Conservation (phyloP, 495 filamentous ascomycete genomes). For the Aspergillus panamensis region DNA sequence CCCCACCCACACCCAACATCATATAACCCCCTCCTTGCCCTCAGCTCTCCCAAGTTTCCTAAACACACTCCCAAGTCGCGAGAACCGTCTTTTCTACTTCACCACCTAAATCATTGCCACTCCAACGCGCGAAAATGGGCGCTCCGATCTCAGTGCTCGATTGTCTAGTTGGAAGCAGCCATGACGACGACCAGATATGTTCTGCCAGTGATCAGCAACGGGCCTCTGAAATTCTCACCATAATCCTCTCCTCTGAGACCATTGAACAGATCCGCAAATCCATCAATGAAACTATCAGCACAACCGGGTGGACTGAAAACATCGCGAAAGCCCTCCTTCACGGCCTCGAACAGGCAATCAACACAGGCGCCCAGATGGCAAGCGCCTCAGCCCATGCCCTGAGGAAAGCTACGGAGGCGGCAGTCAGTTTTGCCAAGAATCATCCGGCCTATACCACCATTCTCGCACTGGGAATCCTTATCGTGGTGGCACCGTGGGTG, state of each 20-base stretch:
- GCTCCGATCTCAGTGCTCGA: neutral
- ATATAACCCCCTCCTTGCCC: no score
- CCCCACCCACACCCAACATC: no score
- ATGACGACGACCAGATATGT: neutral
- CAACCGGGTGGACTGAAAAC: constrained; percentile 38
- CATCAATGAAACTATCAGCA: constrained; percentile 9
- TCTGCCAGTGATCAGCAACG: neutral
- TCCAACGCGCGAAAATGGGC: neutral
- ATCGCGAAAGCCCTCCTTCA: constrained; percentile 35
- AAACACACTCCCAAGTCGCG: no score
- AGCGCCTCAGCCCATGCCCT: constrained; percentile 32
- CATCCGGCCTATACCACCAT: constrained; percentile 47
- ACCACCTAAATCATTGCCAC: neutral
- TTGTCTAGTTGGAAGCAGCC: neutral
- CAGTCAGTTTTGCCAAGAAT: constrained; percentile 35
- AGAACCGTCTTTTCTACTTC: neutral
- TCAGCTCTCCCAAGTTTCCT: no score
- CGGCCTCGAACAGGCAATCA: constrained; percentile 31
- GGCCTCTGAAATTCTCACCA: constrained; percentile 18
- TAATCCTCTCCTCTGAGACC: constrained; percentile 16
- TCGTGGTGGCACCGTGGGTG: constrained; percentile 39
- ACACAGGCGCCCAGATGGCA: constrained; percentile 28
- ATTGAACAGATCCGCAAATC: constrained; percentile 12
- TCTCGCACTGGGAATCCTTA: constrained; percentile 50
- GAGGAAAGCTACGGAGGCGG: constrained; percentile 28